Evolutionary conservation across 2,329 filamentous ascomycete species (phyloP), one percentile per base, ranked within the genome.

Genomic region (Rutstroemia sp.): DNA sequence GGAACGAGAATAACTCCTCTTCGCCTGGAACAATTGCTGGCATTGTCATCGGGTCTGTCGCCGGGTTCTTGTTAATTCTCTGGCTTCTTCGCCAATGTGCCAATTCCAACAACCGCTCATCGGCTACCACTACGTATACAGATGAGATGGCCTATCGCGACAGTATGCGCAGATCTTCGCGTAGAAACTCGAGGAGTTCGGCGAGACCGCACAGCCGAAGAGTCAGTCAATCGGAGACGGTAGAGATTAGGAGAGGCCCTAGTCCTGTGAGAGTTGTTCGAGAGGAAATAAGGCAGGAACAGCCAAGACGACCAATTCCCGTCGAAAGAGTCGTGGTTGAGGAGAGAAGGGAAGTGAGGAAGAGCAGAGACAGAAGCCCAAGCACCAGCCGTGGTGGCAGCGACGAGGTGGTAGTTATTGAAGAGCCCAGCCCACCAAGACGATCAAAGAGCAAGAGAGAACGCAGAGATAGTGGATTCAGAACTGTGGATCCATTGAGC

Each of bases 21-120:
- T 48, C 74, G 0, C 77, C 82, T 0, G 82, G 80, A 54, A 77
- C 77, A 41, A 77, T 86, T 1, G 81, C 76, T 9, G 83, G 83
- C 54, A 85, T 86, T 57, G 78, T 80, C 5, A 71, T 82, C 25
- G 79, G 79, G 59, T 75, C 73, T 56, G 75, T 82, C 21, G 73
- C 71, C 6, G 79, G 76, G 48, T 79, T 81, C 68, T 68, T 81
- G 23, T 69, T 81, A 5, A 59, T 81, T 30, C 69, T 79, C 37
- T 80, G 76, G 75, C 71, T 82, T 4, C 65, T 80, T 23, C 78
- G 72, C 65, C 68, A 64, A 3, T 68, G 65, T 58, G 25, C 63
- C 52, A 66, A 16, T 7, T 53, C 45, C 59, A 62, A 25, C 59
- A 62, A 9, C 49, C 21, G 25, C 23, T 47, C 50, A 14, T 47